Base-by-base conservation (phyloP, 352 stramenopile species). In the Aphanomyces stellatus region DNA sequence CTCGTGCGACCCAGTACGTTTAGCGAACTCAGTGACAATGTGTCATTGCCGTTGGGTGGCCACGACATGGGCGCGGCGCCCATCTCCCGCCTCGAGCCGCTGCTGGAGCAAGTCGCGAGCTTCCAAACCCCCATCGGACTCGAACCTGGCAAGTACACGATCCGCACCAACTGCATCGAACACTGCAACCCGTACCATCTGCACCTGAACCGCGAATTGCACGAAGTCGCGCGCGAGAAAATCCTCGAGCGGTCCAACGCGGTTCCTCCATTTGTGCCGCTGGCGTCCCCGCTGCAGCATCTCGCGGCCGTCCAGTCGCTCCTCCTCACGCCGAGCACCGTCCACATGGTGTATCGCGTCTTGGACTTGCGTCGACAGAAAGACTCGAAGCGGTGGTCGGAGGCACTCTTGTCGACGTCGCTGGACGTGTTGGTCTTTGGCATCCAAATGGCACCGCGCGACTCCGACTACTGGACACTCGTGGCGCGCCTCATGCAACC, bases 181-280 rank as follows among this genome's bases (percentile, higher is more conserved):
- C 71, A 74, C 30, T 95, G 93, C 72, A 93, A 95, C 48, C 87
- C 87, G 15, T 95, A 95, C 37, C 93, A 90, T 61, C 62, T 93
- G 63, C 87, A 95, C 53, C 62, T 95, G 13, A 95, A 91, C 46
- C 81, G 87, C 24, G 87, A 95, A 72, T 70, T 81, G 10, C 87
- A 95, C 53, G 87, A 95, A 49, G 61, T 87, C 33, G 87, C 87
- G 3, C 85, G 87, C 31, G 87, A 93, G 76, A 92, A 91, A 34
- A 35, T 66, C 30, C 34, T 65, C 15, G 33, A 46, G 25, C 75
- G 71, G 10, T 75, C 76, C 4, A 81, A 76, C 28, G 74, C 82
- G 51, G 76, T 79, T 4, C 62, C 87, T 34, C 80, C 76, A 30
- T 46, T 77, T 24, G 71, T 70, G 2, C 71, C 66, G 31, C 43